A percentile compares a stretch with the other conserved stretches of the same genome.
phyloP scores from a whole-genome alignment of 176 grass and related monocot species.

The Dactylis glomerata region DNA sequence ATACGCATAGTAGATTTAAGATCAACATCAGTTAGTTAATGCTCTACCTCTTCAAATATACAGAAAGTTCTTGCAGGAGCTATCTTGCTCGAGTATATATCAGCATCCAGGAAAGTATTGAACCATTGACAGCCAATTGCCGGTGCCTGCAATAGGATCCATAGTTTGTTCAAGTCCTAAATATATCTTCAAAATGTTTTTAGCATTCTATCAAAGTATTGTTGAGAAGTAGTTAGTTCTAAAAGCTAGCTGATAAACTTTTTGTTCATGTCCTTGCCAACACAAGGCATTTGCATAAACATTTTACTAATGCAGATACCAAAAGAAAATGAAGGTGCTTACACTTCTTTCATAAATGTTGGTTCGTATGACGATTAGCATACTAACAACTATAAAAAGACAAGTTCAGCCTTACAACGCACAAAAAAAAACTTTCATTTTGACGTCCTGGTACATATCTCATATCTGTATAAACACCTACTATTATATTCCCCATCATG shows the following conservation, averaged over 20 bases:
- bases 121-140: constrained; percentile 76
- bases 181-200: constrained; percentile 1
- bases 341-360: not conserved
- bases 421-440: not conserved
- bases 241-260: not conserved
- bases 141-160: constrained; percentile 51
- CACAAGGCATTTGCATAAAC: not conserved
- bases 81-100: constrained; percentile 63
- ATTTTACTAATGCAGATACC: not conserved
- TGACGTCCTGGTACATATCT: not conserved
- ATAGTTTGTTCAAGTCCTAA: constrained; percentile 22
- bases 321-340: not conserved
- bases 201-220: not conserved
- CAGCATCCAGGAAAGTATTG: constrained; percentile 58
- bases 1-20: not conserved
- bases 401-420: not conserved
- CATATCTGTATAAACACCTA: not conserved
- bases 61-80: constrained; percentile 91
- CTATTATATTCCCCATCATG: not conserved
- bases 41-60: constrained; percentile 97
- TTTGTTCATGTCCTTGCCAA: not conserved
- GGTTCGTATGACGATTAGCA: too few relatives aligned
- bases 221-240: not conserved
- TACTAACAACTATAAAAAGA: too few relatives aligned
- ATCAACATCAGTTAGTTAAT: constrained; percentile 12